Evolutionary conservation across 2,329 filamentous ascomycete genomes (phyloP).

Genomic region (Xylariales sp.): DNA sequence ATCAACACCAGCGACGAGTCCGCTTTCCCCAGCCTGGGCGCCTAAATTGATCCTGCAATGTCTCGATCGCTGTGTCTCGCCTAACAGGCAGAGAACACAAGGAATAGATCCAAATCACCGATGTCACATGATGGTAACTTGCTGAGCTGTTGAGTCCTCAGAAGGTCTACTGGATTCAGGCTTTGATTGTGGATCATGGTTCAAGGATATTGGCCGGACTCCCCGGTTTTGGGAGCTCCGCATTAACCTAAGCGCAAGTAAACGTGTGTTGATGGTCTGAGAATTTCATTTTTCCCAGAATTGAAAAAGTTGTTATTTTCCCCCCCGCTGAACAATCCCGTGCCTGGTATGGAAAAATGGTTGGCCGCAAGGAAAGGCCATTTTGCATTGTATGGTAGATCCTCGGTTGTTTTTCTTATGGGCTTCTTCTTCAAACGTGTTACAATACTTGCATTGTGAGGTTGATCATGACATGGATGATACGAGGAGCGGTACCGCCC

Average conservation of each 20-base stretch:
- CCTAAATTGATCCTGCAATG: conserved; percentile 29
- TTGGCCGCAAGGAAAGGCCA: conserved; percentile 15
- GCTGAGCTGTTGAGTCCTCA: not conserved
- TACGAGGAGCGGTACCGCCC: too few species aligned
- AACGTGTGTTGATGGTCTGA: too few species aligned
- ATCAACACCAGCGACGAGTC: conserved; percentile 56
- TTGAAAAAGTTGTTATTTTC: conserved; percentile 25
- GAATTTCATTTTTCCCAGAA: conserved; percentile 16
- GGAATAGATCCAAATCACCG: too few species aligned
- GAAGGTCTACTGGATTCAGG: too few species aligned
- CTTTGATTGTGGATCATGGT: not conserved
- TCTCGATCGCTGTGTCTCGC: conserved; percentile 12
- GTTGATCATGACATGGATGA: not conserved
- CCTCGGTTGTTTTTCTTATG: conserved; percentile 14
- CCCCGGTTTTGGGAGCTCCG: too few species aligned
- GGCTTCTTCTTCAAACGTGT: conserved; percentile 7
- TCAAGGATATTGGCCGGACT: too few species aligned
- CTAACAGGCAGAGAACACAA: too few species aligned
- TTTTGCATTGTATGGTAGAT: conserved; percentile 24
- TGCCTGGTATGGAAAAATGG: conserved; percentile 16
- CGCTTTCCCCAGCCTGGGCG: conserved; percentile 58
- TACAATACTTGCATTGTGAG: not conserved
- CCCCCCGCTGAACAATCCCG: conserved; percentile 16
- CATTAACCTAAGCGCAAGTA: too few species aligned
- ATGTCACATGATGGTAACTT: conserved; percentile 8